Percentiles rank a stretch among this genome's conserved stretches.
phyloP scores from a whole-genome alignment of 495 filamentous ascomycete genomes.

The Wilcoxina mikolae region DNA sequence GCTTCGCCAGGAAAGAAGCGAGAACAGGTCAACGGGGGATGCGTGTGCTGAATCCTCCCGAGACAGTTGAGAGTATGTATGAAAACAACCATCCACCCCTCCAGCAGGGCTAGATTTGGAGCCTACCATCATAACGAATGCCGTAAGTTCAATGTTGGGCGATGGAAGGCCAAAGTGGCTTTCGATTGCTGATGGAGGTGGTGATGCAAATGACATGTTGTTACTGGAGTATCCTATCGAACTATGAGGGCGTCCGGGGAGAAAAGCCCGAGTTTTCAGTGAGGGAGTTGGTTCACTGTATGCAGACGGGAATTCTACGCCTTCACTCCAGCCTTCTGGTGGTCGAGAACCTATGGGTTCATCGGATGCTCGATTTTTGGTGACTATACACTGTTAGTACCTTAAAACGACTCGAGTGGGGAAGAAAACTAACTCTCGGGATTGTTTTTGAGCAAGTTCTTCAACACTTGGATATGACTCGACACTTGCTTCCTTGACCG shows the following conservation, averaged over 20 bases:
- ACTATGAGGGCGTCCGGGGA: constrained; percentile 1
- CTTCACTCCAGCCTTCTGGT: constrained; percentile 14
- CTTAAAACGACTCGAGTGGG: constrained; percentile 4
- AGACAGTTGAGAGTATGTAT: constrained; percentile 25
- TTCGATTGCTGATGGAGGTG: background rate
- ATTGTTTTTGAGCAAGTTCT: constrained; percentile 55
- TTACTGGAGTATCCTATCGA: background rate
- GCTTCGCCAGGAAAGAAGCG: constrained; percentile 20
- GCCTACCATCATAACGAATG: constrained; percentile 25
- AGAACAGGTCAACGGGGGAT: constrained; percentile 11
- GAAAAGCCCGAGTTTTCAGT: background rate
- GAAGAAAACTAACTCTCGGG: constrained; percentile 34
- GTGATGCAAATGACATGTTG: background rate
- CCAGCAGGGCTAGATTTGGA: constrained; percentile 13
- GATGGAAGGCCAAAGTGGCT: background rate
- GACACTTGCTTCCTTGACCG: constrained; percentile 80
- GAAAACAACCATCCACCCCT: constrained; percentile 20
- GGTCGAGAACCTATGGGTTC: too few species aligned
- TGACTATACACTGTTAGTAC: constrained; percentile 11
- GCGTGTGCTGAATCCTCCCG: constrained; percentile 8
- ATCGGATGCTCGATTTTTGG: constrained; percentile 27
- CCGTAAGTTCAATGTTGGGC: constrained; percentile 14
- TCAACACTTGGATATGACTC: constrained; percentile 94
- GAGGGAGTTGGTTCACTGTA: constrained; percentile 13
- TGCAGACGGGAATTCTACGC: constrained; percentile 6